Conservation (phyloP, 805 yeast genomes). For the Pichia exigua region DNA sequence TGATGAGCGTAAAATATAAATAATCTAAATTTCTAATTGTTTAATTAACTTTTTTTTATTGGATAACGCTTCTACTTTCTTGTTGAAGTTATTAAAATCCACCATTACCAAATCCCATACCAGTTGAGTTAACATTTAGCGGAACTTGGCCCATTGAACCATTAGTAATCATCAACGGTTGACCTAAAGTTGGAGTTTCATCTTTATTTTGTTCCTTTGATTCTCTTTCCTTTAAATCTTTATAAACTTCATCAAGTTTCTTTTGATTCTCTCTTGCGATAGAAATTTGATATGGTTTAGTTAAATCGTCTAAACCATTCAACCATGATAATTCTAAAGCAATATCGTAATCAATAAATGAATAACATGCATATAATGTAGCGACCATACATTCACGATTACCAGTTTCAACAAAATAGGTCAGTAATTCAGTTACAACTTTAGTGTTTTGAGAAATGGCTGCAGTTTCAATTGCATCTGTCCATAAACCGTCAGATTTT, state of each 20-base stretch:
- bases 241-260: constrained; percentile 54
- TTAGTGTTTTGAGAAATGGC: constrained; percentile 69
- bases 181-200: constrained; percentile 46
- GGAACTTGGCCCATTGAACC: constrained; percentile 35
- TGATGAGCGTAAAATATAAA: not conserved
- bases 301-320: constrained; percentile 71
- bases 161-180: constrained; percentile 76
- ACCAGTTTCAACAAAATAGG: constrained; percentile 93
- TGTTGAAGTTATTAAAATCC: constrained; percentile 24
- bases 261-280: constrained; percentile 72
- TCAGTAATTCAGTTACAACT: constrained; percentile 80
- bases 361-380: constrained; percentile 78
- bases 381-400: constrained; percentile 94
- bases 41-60: not conserved
- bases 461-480: constrained; percentile 89
- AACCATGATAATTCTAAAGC: constrained; percentile 91
- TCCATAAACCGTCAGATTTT: constrained; percentile 90
- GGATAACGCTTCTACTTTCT: not conserved
- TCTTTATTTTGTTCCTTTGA: constrained; percentile 44
- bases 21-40: not conserved
- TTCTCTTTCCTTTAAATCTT: constrained; percentile 65
- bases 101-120: constrained; percentile 60
- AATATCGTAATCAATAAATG: constrained; percentile 68
- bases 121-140: constrained; percentile 63
- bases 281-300: constrained; percentile 88